Percentiles rank a stretch among this genome's conserved stretches.
Evolutionary conservation across 345 rosid species (phyloP).

Genomic region (Lepidium sativum): DNA sequence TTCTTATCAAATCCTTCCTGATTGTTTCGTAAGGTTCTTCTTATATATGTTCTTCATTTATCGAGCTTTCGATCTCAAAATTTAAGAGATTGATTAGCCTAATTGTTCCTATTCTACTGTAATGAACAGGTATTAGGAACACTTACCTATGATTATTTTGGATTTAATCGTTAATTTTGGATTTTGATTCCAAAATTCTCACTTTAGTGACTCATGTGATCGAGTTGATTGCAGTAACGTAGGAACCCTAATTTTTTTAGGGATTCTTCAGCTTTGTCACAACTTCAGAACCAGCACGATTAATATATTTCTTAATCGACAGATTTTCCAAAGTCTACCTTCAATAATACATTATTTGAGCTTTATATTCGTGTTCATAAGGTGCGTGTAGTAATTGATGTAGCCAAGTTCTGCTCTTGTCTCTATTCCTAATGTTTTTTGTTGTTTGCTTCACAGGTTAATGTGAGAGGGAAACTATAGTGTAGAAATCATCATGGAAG

Average conservation of each 20-base stretch:
- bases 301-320: no score
- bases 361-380: background rate
- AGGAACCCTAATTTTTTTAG: background rate
- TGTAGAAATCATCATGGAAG: conserved; percentile 42
- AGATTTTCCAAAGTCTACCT: no score
- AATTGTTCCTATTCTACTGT: background rate
- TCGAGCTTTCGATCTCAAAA: background rate
- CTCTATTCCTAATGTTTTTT: background rate
- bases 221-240: background rate
- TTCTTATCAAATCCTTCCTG: background rate
- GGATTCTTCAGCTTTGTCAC: background rate
- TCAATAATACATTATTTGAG: background rate
- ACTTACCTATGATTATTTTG: background rate
- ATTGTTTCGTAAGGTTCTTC: background rate
- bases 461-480: conserved; percentile 11
- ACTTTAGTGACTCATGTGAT: background rate
- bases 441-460: conserved; percentile 16
- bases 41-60: background rate
- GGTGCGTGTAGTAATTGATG: background rate
- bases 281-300: background rate
- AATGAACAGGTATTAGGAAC: background rate
- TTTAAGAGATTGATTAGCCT: background rate
- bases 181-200: background rate
- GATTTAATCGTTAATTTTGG: background rate
- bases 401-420: background rate